Base-by-base conservation (phyloP, 257 asterid genomes). In the Sherardia arvensis region DNA sequence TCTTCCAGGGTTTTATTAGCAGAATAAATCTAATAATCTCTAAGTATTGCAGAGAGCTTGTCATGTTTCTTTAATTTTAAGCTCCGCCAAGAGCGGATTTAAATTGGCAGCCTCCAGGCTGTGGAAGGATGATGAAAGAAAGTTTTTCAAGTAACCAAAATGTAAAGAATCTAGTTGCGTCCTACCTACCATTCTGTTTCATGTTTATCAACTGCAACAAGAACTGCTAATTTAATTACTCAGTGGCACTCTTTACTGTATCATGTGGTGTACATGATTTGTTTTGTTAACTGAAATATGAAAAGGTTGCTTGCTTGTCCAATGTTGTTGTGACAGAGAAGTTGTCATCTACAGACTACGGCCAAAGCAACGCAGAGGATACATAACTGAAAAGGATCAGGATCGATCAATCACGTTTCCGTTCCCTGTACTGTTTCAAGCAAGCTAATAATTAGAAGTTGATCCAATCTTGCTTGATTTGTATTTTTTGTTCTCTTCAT, bases 101-200 rank as follows among this genome's bases (percentile, higher is more conserved):
- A 82, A 76, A 67, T 72, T 71, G 33, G 62, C 85, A 66, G 91
- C 84, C 56, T 79, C 89, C 57, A 89, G 78, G 84, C 76, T 92
- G 33, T 81, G 97, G 98, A 83, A 69, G 65, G 75, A 82, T 53
- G 89, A 84, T 36, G 93, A 81, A 36, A 85, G 79, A 71, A 89
- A 84, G 73, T 66, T 69, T n/a, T 72, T 77, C 36, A 85, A 79
- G 71, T 82, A 92, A 95, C 53, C 78, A 23, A 84, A 76, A 74
- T 77, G 85, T 73, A 89, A 84, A 68, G 98, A 92, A 66, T 67
- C 96, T 2, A 71, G 87, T 34, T 73, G 75, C 77, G 87, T 87
- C 77, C 94, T 87, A 21, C 94, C 98, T 18, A 74, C 74, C 29
- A 30, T 36, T 32, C 22, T 59, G 11, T 59, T 17, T 21, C 10